phyloP scores from a whole-genome alignment of 1,139 yeast genomes.

The Yamadazyma aaseri region DNA sequence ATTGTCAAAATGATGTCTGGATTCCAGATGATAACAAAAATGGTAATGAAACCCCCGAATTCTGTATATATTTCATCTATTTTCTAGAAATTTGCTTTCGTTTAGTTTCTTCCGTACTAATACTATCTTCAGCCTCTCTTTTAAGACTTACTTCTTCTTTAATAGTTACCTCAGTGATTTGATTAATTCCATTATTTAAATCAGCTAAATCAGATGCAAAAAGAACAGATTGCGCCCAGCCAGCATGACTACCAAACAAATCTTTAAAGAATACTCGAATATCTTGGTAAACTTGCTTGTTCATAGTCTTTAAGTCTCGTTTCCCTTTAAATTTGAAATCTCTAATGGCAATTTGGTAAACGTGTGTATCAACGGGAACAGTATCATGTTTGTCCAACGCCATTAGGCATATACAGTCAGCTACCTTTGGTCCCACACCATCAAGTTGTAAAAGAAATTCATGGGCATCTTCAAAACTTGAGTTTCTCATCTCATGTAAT shows the following conservation, averaged over 20 bases:
- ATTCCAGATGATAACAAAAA: no score
- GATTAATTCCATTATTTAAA: constrained; percentile 56
- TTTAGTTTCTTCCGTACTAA: no score
- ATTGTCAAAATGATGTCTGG: no score
- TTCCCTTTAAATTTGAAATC: constrained; percentile 66
- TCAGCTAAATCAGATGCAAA: constrained; percentile 80
- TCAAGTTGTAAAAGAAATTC: constrained; percentile 62
- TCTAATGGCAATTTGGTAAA: constrained; percentile 84
- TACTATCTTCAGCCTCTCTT: no score
- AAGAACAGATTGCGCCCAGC: constrained; percentile 95
- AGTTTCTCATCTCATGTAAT: constrained; percentile 37
- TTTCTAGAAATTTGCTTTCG: no score
- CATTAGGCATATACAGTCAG: constrained; percentile 90
- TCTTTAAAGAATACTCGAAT: constrained; percentile 62
- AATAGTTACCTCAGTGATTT: constrained; percentile 7
- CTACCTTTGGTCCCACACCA: constrained; percentile 98
- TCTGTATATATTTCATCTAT: no score
- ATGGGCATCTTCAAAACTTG: constrained; percentile 58
- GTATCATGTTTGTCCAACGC: constrained; percentile 83
- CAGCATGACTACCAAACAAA: constrained; percentile 89
- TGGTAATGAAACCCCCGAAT: no score
- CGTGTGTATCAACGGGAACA: constrained; percentile 96
- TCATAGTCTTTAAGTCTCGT: constrained; percentile 47
- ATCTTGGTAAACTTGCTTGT: constrained; percentile 57
- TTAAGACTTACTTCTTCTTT: no score